Percentiles rank a stretch among this genome's conserved stretches.
phyloP scores from a whole-genome alignment of 2,329 filamentous ascomycete species.

The Daldinia sp. region DNA sequence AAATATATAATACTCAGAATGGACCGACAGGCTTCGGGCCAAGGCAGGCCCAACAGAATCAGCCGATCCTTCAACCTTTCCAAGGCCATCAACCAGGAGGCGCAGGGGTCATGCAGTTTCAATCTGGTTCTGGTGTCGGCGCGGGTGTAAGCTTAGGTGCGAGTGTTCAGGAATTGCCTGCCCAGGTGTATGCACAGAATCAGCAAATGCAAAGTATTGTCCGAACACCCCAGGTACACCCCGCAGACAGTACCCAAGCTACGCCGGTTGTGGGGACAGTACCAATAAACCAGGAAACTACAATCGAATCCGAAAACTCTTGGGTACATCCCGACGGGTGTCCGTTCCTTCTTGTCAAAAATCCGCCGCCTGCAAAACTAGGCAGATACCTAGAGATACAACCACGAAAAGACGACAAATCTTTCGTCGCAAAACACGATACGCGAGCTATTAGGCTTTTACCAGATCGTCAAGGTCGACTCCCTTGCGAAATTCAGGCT shows the following conservation, averaged over 20 bases:
- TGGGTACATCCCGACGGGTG: constrained; percentile 12
- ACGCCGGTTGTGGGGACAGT: background rate
- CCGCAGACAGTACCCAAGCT: background rate
- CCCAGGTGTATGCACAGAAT: background rate
- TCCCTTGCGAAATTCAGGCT: constrained; percentile 29
- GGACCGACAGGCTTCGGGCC: background rate
- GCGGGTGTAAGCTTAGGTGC: too few relatives aligned
- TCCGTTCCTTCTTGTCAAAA: constrained; percentile 8
- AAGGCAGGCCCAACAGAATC: background rate
- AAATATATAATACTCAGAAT: background rate
- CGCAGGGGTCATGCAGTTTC: background rate
- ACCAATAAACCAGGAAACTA: background rate
- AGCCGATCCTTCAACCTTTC: background rate
- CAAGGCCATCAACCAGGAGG: background rate
- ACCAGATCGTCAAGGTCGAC: constrained; percentile 14
- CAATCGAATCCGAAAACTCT: background rate
- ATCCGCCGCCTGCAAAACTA: constrained; percentile 15
- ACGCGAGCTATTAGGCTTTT: background rate
- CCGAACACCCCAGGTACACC: background rate
- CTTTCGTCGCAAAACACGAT: constrained; percentile 8
- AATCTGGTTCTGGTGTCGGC: too few relatives aligned
- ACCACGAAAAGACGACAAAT: background rate
- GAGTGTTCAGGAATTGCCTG: background rate
- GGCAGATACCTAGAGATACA: constrained; percentile 1
- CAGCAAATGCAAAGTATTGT: background rate